Evolutionary conservation across 1,284 basidiomycete genomes (phyloP), one percentile per base, ranked within the genome.

Genomic region (Marasmius sp.): DNA sequence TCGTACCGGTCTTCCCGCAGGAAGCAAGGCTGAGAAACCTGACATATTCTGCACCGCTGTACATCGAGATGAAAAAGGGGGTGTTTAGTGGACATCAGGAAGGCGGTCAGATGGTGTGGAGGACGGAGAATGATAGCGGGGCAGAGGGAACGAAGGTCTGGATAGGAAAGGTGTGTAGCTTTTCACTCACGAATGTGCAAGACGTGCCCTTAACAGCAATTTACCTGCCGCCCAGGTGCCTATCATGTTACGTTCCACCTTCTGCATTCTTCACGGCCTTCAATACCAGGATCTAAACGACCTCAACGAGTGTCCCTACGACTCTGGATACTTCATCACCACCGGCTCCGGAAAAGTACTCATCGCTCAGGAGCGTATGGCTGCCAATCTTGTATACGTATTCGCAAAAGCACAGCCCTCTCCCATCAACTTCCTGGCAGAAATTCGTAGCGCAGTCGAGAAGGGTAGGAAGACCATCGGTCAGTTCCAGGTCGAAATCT

Each of bases 291-390:
- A 93, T 69, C 81, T 96, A 53, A 95, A 91, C 74, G 91, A 95
- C 69, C 79, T 98, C 67, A 97, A 97, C 72, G 97, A 99, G 78
- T 99, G 97, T 71, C 97, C 97, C 1, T 97, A 96, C 72, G 97
- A 99, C 76, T 94, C 94, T 60, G 97, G 97, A 64, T 99, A 99
- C 78, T 99, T 99, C 75, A 94, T 99, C 75, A 98, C 99, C 81
- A 99, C 98, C 70, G 97, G 97, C 34, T 99, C 97, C 1, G 97
- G 99, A 77, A 99, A 99, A 77, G 97, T 99, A 34, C 84, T 99
- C 67, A 99, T 99, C 77, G 97, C 97, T 0, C 97, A 99, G 75
- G 97, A 99, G 76, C 89, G 97, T 58, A 99, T 99, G 96, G 97
- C 97, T 9, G 97, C 95, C 47, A 99, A 99, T 77, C 96, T 98